These are phyloP conservation scores for Fulvia fulva DNA, from an alignment of 2,329 filamentous ascomycete genomes.

Conservation along the genomic window DNA sequence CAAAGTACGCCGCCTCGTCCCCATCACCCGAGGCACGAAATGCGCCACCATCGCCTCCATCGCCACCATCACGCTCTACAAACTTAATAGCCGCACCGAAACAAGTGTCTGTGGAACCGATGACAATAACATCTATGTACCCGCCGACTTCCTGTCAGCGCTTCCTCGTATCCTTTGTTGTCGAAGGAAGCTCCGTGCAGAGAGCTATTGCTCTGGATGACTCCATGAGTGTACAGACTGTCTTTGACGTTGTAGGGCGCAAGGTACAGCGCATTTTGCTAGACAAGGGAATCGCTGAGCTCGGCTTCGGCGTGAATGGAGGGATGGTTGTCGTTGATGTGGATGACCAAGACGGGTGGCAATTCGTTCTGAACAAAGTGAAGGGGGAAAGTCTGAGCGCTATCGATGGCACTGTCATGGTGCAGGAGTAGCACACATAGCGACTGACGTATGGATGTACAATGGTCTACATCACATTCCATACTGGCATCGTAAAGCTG, in stretches of 20 bases:
- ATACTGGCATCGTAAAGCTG: too few species aligned
- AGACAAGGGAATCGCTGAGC: not conserved
- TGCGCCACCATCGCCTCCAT: too few species aligned
- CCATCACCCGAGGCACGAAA: too few species aligned
- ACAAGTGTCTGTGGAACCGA: too few species aligned
- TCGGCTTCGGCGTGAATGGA: not conserved
- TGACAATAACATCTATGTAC: not conserved
- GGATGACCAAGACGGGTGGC: slow-evolving; percentile 4
- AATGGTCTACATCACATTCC: too few species aligned
- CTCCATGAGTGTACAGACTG: not conserved
- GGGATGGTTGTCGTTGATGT: slow-evolving; percentile 1
- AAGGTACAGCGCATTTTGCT: not conserved
- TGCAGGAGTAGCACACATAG: too few species aligned
- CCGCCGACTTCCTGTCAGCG: not conserved
- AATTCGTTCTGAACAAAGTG: not conserved
- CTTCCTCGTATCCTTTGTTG: not conserved
- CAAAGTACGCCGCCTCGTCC: too few species aligned
- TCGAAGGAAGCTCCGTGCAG: not conserved
- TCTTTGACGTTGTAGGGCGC: not conserved
- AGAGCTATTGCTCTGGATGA: slow-evolving; percentile 1
- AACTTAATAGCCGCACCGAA: too few species aligned
- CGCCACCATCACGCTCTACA: too few species aligned
- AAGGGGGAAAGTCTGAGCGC: too few species aligned
- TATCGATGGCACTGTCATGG: too few species aligned
- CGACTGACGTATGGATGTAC: too few species aligned